These are phyloP conservation scores for Pleomassaria siparia DNA, from an alignment of 2,329 filamentous ascomycete genomes.

Conservation along the genomic window DNA sequence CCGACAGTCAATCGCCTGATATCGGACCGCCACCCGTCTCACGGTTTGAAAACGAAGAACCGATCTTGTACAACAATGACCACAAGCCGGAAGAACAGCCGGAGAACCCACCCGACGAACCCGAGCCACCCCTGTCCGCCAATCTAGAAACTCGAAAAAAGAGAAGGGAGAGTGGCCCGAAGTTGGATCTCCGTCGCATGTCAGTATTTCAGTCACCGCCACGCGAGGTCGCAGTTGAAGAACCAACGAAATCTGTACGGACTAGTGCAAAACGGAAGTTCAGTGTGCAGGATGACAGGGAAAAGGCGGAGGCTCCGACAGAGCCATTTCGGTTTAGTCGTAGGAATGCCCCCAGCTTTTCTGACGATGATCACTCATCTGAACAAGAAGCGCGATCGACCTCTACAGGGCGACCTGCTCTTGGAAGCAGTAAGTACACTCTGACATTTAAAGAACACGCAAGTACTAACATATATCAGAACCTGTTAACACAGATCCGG, in stretches of 20 bases:
- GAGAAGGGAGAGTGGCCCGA: constrained; percentile 54
- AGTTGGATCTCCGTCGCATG: constrained; percentile 44
- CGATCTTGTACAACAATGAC: constrained; percentile 47
- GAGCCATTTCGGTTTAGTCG: constrained; percentile 54
- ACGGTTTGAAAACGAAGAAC: constrained; percentile 54
- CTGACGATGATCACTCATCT: constrained; percentile 18
- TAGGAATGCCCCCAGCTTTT: constrained; percentile 23
- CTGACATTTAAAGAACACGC: not conserved
- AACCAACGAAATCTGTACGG: constrained; percentile 35
- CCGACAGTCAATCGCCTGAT: constrained; percentile 64
- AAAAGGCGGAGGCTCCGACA: constrained; percentile 28
- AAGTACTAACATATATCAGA: constrained; percentile 40
- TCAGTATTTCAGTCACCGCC: constrained; percentile 47
- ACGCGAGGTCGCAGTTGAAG: constrained; percentile 35
- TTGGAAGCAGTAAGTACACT: constrained; percentile 47
- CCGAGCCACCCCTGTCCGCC: constrained; percentile 43
- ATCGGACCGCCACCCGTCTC: constrained; percentile 62
- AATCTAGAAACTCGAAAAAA: constrained; percentile 57
- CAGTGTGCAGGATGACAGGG: constrained; percentile 54
- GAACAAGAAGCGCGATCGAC: constrained; percentile 21
- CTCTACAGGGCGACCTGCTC: constrained; percentile 36
- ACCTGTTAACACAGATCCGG: constrained; percentile 52
- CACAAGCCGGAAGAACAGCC: constrained; percentile 23
- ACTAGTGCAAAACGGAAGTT: constrained; percentile 61
- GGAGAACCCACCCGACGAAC: constrained; percentile 37